Evolutionary conservation across 1,284 basidiomycete species (phyloP).

Genomic region (Sutorius eximius): DNA sequence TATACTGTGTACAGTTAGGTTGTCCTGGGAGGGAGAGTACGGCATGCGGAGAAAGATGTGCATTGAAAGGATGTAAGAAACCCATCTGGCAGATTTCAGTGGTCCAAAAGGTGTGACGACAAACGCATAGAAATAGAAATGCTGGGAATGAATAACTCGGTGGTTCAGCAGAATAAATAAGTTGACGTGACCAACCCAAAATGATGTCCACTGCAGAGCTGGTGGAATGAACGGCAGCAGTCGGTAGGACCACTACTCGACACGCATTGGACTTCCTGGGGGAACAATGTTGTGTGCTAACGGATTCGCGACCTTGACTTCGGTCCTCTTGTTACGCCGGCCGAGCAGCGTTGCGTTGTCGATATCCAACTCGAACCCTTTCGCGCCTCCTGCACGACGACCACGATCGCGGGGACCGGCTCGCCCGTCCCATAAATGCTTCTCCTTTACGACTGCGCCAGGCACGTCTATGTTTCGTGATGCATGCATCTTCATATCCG

Average conservation of each 20-base stretch:
- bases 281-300: conserved; percentile 35
- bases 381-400: conserved; percentile 32
- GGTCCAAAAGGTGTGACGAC: background rate
- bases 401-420: conserved; percentile 74
- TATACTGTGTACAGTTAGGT: conserved; percentile 11
- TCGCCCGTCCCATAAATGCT: conserved; percentile 54
- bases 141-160: background rate
- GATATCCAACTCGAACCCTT: conserved; percentile 79
- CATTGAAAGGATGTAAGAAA: conserved; percentile 4
- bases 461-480: conserved; percentile 39
- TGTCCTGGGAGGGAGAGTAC: conserved; percentile 8
- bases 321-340: conserved; percentile 52
- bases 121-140: background rate
- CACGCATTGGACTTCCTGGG: conserved; percentile 43
- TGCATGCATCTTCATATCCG: conserved; percentile 36
- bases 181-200: background rate
- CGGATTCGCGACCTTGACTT: conserved; percentile 38
- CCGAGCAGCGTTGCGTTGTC: conserved; percentile 83
- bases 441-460: conserved; percentile 30
- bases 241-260: conserved; percentile 14
- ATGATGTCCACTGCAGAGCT: background rate
- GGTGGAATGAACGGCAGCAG: background rate
- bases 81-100: background rate
- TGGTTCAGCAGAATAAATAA: background rate
- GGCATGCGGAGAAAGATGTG: conserved; percentile 16